Evolutionary conservation across 768 basidiomycete species (phyloP).

Genomic region (Boletus rex-veris): DNA sequence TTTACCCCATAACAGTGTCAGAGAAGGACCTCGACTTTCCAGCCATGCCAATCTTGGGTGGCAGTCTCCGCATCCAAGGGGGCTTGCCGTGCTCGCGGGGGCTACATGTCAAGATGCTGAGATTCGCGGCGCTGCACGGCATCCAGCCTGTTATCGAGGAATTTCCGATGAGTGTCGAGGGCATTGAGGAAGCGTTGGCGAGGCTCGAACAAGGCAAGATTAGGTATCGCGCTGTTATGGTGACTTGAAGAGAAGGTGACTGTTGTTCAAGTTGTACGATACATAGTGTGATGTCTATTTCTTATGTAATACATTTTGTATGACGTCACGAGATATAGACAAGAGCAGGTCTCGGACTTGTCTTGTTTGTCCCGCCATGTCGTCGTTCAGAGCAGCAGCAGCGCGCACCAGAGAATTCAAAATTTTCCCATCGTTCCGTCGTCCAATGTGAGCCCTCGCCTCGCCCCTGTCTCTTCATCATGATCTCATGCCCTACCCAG

Average conservation of each 20-base stretch:
- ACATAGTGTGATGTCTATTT: no score
- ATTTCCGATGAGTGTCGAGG: slow-evolving; percentile 31
- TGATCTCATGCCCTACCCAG: slow-evolving; percentile 24
- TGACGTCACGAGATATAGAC: neutral
- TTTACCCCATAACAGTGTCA: slow-evolving; percentile 29
- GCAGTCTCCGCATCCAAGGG: slow-evolving; percentile 27
- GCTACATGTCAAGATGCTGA: slow-evolving; percentile 31
- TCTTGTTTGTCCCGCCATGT: slow-evolving; percentile 6
- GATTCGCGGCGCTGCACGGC: slow-evolving; percentile 31
- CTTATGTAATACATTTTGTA: neutral
- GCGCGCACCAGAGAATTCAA: neutral
- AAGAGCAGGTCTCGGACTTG: no score
- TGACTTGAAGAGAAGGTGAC: no score
- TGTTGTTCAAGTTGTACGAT: no score
- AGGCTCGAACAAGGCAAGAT: slow-evolving; percentile 25
- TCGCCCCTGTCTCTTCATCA: neutral
- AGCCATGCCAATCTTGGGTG: slow-evolving; percentile 8
- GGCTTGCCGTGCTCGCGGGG: slow-evolving; percentile 25
- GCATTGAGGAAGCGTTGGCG: slow-evolving; percentile 29
- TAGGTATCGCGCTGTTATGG: slow-evolving; percentile 33
- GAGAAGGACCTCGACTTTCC: slow-evolving; percentile 23
- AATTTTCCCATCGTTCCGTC: neutral
- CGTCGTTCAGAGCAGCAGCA: slow-evolving; percentile 9
- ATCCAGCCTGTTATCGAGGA: slow-evolving; percentile 30
- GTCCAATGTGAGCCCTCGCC: slow-evolving; percentile 1